Evolutionary conservation across 345 rosid genomes (phyloP), one percentile per base, ranked within the genome.

Genomic region (Hibiscus tridactylites): DNA sequence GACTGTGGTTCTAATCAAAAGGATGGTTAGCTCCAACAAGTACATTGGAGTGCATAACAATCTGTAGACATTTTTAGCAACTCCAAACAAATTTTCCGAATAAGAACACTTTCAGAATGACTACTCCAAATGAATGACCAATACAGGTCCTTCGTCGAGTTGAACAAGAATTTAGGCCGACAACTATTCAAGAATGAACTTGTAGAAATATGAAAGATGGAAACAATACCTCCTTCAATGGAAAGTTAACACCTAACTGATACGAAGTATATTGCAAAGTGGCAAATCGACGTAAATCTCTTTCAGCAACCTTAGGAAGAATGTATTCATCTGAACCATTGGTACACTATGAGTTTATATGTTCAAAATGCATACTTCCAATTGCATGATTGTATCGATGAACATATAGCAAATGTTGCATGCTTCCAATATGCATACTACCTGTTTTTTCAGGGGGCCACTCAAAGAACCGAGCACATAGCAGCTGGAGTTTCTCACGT

Each of bases 371-470:
- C 57, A 19, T 46, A 56, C 37, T 72, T 59, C 68, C 16, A 68
- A 42, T 35, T 26, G 35, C 42, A 49, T n/a, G 39, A n/a, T 19
- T 13, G 33, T 44, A 52, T 11, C 15, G 57, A 72, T 15, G 49
- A 49, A 58, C 47, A 39, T 17, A 59, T n/a, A 61, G 29, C n/a
- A 49, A 47, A 47, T 61, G 5, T 61, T 61, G 57, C 65, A 61
- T 47, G 47, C 11, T 47, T 53, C 6, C 29, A 35, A 54, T n/a
- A 70, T 49, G 26, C 64, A 16, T 5, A 26, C 37, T 21, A 94
- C 98, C 96, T 87, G 97, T 89, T 80, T 83, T 87, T 81, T 88
- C 93, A 52, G 97, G 86, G 47, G 91, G 83, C 97, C 99, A 94
- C 65, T 78, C 91, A 78, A 94, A 86, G 79, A 82, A 85, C 83